These are phyloP conservation scores for Tricholoma bakamatsutake DNA, from an alignment of 768 basidiomycete species.

Conservation along the genomic window DNA sequence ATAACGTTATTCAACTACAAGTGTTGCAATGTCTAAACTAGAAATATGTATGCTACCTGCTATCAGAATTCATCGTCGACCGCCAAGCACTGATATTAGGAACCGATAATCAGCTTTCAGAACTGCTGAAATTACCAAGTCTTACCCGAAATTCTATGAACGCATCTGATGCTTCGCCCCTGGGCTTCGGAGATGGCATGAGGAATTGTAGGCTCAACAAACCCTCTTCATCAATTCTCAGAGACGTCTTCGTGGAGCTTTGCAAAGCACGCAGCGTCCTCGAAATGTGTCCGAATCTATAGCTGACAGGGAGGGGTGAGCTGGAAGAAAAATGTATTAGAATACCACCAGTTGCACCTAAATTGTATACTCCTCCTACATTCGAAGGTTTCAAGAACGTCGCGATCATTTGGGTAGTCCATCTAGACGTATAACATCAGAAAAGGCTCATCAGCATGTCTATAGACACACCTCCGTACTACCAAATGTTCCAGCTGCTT, in stretches of 20 bases:
- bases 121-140: constrained; percentile 8
- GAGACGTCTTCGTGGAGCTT: constrained; percentile 80
- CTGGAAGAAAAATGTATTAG: background rate
- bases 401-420: constrained; percentile 92
- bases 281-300: constrained; percentile 74
- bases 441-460: background rate
- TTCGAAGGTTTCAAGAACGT: constrained; percentile 88
- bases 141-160: constrained; percentile 89
- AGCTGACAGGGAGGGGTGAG: constrained; percentile 40
- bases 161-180: constrained; percentile 39
- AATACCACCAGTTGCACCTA: constrained; percentile 40
- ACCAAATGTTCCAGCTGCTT: constrained; percentile 77
- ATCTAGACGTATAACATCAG: constrained; percentile 45
- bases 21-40: background rate
- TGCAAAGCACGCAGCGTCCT: constrained; percentile 71
- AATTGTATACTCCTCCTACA: constrained; percentile 63
- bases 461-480: constrained; percentile 64
- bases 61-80: constrained; percentile 29
- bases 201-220: constrained; percentile 86
- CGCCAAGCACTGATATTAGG: constrained; percentile 32
- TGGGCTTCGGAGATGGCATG: constrained; percentile 56
- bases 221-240: constrained; percentile 81
- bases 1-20: too few species aligned
- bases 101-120: background rate
- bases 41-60: background rate